Conservation (phyloP, 129 eudicot genomes). For the Tagetes erecta region DNA sequence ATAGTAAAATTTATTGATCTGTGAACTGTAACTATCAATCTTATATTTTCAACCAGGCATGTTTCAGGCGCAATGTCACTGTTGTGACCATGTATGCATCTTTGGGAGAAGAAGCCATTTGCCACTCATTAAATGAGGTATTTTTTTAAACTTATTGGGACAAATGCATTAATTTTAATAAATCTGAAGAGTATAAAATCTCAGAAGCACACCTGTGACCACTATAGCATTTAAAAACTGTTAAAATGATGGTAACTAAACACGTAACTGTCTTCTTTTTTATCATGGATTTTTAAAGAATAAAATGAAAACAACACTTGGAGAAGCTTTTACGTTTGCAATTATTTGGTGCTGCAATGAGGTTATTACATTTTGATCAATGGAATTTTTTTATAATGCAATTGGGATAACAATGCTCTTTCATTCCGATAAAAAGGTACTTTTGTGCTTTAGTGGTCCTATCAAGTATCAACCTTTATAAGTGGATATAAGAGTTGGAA, state of each 20-base stretch:
- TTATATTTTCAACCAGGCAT: constrained; percentile 55
- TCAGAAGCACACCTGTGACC: background rate
- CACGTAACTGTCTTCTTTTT: too few species aligned
- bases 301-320: background rate
- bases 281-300: too few species aligned
- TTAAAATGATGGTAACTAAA: background rate
- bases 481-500: too few species aligned
- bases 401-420: background rate
- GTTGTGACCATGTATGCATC: constrained; percentile 97
- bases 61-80: constrained; percentile 88
- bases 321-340: background rate
- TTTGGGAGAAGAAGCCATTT: constrained; percentile 90
- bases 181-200: constrained; percentile 2
- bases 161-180: background rate
- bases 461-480: too few species aligned
- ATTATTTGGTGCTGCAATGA: background rate
- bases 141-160: background rate
- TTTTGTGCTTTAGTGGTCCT: too few species aligned
- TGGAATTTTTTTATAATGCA: background rate
- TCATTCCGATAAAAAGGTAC: too few species aligned
- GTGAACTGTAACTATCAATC: constrained; percentile 14
- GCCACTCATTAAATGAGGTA: constrained; percentile 92
- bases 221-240: background rate
- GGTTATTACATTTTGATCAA: background rate
- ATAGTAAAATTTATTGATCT: constrained; percentile 7